Evolutionary conservation across 140 eudicot species (phyloP).

Genomic region (Stevia rebaudiana): DNA sequence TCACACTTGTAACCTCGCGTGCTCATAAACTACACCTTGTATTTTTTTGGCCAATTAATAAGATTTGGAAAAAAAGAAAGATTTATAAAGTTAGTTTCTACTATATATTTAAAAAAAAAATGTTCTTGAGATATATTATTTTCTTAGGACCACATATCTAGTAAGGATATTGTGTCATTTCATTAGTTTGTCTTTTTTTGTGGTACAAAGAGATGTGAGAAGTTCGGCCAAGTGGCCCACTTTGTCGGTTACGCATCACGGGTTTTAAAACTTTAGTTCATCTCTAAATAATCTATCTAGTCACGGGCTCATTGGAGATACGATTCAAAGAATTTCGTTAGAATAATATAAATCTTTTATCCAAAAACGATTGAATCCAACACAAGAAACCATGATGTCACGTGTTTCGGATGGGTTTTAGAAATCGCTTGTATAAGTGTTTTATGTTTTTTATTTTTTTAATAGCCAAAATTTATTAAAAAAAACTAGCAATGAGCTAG

Average conservation of each 20-base stretch:
- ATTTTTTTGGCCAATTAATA: too few species aligned
- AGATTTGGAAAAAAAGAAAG: background rate
- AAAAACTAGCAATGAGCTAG: too few species aligned
- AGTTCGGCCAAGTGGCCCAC: conserved; percentile 10
- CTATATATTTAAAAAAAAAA: too few species aligned
- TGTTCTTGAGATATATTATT: background rate
- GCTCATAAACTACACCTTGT: too few species aligned
- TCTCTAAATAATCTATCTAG: conserved; percentile 5
- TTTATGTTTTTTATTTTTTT: too few species aligned
- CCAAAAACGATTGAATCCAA: background rate
- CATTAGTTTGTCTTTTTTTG: background rate
- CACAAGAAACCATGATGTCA: too few species aligned
- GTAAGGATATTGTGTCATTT: background rate
- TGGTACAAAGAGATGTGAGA: background rate
- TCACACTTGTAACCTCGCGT: too few species aligned
- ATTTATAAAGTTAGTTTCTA: background rate
- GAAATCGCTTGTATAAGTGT: too few species aligned
- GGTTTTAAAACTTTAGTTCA: background rate
- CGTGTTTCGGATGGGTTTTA: too few species aligned
- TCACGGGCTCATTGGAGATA: background rate
- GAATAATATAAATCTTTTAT: background rate
- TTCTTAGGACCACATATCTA: background rate
- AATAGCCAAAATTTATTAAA: too few species aligned
- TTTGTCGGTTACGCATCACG: conserved; percentile 10
- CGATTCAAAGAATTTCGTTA: background rate